phyloP scores from a whole-genome alignment of 2,329 filamentous ascomycete genomes.

The Alternaria tenuissima region DNA sequence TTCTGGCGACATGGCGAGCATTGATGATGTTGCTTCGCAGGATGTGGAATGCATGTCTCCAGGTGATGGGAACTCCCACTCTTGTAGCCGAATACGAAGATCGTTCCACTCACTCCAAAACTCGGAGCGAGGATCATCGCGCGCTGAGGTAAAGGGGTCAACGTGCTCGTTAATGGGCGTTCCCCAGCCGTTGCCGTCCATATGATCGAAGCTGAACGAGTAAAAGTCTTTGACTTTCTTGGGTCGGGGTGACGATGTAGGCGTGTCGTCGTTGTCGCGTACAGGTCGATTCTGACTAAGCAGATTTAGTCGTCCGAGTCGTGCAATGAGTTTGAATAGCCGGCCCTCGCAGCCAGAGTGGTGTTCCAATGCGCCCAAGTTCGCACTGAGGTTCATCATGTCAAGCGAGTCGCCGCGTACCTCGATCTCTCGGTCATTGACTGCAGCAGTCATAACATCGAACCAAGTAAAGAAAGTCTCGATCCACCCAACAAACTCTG shows the following conservation, averaged over 20 bases:
- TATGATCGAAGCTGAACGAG: constrained; percentile 63
- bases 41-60: constrained; percentile 37
- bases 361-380: constrained; percentile 81
- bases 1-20: constrained; percentile 52
- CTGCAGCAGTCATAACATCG: constrained; percentile 88
- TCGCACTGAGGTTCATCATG: constrained; percentile 68
- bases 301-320: constrained; percentile 83
- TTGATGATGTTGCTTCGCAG: constrained; percentile 35
- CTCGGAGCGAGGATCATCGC: constrained; percentile 64
- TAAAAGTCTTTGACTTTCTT: constrained; percentile 58
- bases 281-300: constrained; percentile 73
- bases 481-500: constrained; percentile 83
- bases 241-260: constrained; percentile 44
- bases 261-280: constrained; percentile 47
- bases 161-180: constrained; percentile 61
- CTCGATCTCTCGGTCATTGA: constrained; percentile 90
- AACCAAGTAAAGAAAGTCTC: constrained; percentile 94
- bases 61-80: constrained; percentile 72
- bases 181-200: constrained; percentile 74
- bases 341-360: constrained; percentile 86
- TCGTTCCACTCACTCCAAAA: constrained; percentile 92
- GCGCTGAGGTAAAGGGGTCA: constrained; percentile 51
- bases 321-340: constrained; percentile 85
- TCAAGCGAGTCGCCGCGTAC: constrained; percentile 70
- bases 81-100: constrained; percentile 76